These are phyloP conservation scores for Selenicereus undatus DNA, from an alignment of 148 eudicot genomes.

Conservation along the genomic window DNA sequence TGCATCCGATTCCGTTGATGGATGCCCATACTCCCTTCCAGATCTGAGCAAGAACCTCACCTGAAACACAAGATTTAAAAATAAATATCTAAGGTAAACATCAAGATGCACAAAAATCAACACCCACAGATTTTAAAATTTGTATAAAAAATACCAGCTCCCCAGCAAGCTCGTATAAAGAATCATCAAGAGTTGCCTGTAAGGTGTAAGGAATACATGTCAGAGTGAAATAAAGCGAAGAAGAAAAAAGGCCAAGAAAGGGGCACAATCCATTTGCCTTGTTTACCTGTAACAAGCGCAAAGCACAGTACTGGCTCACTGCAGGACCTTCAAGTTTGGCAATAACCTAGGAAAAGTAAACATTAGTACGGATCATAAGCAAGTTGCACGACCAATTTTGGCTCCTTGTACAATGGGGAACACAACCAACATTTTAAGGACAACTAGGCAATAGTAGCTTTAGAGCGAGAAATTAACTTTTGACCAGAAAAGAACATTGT, in stretches of 20 bases:
- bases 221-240: conserved; percentile 9
- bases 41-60: conserved; percentile 96
- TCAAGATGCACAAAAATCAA: neutral
- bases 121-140: neutral
- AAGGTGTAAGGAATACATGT: conserved; percentile 20
- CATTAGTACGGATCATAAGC: conserved; percentile 8
- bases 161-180: conserved; percentile 96
- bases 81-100: neutral
- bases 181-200: conserved; percentile 95
- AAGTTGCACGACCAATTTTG: neutral
- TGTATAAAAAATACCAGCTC: conserved; percentile 69
- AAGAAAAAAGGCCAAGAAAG: neutral
- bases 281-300: conserved; percentile 91
- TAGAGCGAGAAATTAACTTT: neutral
- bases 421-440: neutral
- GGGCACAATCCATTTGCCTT: conserved; percentile 1
- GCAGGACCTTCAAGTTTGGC: conserved; percentile 97
- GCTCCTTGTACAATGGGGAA: neutral
- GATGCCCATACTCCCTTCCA: conserved; percentile 83
- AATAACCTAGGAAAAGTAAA: conserved; percentile 57
- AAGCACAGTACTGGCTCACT: conserved; percentile 93
- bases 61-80: conserved; percentile 32
- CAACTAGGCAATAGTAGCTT: neutral
- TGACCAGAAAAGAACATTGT: neutral
- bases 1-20: conserved; percentile 56